Evolutionary conservation across 2,329 filamentous ascomycete genomes (phyloP), one percentile per base, ranked within the genome.

Genomic region (Penicillium sp.): DNA sequence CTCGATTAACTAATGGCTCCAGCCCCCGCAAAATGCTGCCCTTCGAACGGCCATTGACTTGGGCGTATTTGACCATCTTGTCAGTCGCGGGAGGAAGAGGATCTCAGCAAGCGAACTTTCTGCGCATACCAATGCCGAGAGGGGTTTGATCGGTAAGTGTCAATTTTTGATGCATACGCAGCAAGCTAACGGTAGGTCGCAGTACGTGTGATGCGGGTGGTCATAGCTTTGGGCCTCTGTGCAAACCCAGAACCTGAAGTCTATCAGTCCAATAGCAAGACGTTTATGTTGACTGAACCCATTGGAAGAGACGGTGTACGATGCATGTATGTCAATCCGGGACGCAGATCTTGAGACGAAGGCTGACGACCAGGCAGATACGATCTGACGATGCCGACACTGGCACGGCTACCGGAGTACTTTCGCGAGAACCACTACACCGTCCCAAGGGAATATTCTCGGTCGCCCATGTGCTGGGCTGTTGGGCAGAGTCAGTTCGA

Each of bases 1-100:
- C 9, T 52, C 41, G 45, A 13, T 23, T 23, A 9, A 13, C 26
- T 35, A 51, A 41, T 23, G 15, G n/a, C 54, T 62, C n/a, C 45
- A 76, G 74, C 72, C 74, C 30, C 69, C 73, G 2, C 74, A 76
- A 57, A 74, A 73, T 68, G 72, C 73, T 6, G 71, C 74, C 0
- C 64, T 76, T 30, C 70, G 72, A 11, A 65, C 70, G 21, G 70
- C 73, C 13, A 65, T 76, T 19, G 74, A 75, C 50, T 52, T 75
- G 35, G 66, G 69, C 7, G 63, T 76, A n/a, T 73, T 76, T 35
- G 56, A 68, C 5, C 45, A 72, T 26, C 65, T 76, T 9, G 61
- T 70, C 7, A 60, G 68, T 19, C 53, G 69, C n/a, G 56, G 61
- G n/a, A 60, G 58, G 3, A 50, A 30, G 7, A 69, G 66, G 0